Evolutionary conservation across 2,329 filamentous ascomycete species (phyloP).

Genomic region (Amesomyces nigricolor): DNA sequence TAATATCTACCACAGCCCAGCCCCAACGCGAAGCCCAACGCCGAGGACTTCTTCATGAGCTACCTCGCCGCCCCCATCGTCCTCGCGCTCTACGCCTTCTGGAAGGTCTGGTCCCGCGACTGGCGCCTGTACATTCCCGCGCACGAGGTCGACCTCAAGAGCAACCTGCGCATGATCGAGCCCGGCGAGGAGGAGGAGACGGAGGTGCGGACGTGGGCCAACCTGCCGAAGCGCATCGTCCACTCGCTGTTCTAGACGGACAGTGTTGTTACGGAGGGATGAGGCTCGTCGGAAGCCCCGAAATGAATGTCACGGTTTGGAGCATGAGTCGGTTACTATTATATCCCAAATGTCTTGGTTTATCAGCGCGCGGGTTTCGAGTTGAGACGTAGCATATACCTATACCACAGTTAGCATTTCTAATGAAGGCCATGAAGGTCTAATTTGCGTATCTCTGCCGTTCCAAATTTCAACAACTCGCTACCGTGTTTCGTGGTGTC

Average conservation of each 20-base stretch:
- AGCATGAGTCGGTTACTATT: neutral
- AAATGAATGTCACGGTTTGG: neutral
- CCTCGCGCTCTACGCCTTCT: conserved; percentile 54
- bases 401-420: neutral
- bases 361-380: neutral
- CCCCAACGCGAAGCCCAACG: conserved; percentile 31
- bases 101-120: conserved; percentile 55
- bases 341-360: neutral
- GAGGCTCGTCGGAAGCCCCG: neutral
- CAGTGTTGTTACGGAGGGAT: neutral
- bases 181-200: conserved; percentile 38
- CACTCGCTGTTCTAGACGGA: conserved; percentile 32
- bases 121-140: conserved; percentile 53
- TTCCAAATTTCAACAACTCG: no score
- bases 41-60: conserved; percentile 51
- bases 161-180: conserved; percentile 50
- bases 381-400: neutral
- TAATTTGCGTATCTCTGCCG: no score
- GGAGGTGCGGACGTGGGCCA: conserved; percentile 31
- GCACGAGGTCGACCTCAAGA: conserved; percentile 56
- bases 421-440: no score
- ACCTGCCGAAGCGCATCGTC: conserved; percentile 33
- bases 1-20: conserved; percentile 29
- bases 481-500: no score
- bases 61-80: conserved; percentile 56